Base-by-base conservation (phyloP, 139 green algal species). In the Tetradesmus obliquus region DNA sequence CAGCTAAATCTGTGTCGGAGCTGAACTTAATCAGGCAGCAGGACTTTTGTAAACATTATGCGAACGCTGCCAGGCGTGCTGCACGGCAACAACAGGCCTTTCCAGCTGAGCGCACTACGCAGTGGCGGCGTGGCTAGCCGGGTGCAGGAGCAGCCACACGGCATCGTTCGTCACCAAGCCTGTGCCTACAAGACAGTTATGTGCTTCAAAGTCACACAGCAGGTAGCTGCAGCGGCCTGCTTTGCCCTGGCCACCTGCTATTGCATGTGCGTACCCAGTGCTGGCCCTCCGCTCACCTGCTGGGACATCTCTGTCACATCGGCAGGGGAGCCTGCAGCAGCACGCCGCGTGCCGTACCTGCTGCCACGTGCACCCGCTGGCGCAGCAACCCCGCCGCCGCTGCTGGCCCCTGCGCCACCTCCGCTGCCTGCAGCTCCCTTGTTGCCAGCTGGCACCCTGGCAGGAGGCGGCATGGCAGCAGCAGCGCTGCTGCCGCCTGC, bases 321-420 rank as follows among this genome's bases (percentile, higher is more conserved):
- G 5, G 51, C 8, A 32, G 51, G 51, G 1, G 80, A 6, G 15
- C 80, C 51, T n/a, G 51, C 51, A 53, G 69, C 51, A 71, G 51
- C 66, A 57, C 71, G 76, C 10, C 84, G 22, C 3, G 86, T 81
- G 71, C 71, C 76, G 51, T 90, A 90, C 69, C 86, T 90, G 71
- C 20, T 89, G 66, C 85, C 66, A 6, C 86, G 53, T 3, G 51
- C 80, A 58, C 45, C 80, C 80, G 13, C 80, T 7, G 45, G 3
- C 9, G 51, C 51, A 32, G 80, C 13, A 24, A 7, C 66, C 3
- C 17, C 17, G 10, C 66, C 66, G n/a, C 17, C 66, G n/a, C 66
- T 76, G 66, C 66, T 19, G n/a, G 66, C 66, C 7, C 66, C 66
- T 7, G 8, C 66, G 0, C 60, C 60, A 19, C 60, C 60, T 5